Evolutionary conservation across 805 yeast genomes (phyloP), one percentile per base, ranked within the genome.

Genomic region (Kregervanrija fluxuum): DNA sequence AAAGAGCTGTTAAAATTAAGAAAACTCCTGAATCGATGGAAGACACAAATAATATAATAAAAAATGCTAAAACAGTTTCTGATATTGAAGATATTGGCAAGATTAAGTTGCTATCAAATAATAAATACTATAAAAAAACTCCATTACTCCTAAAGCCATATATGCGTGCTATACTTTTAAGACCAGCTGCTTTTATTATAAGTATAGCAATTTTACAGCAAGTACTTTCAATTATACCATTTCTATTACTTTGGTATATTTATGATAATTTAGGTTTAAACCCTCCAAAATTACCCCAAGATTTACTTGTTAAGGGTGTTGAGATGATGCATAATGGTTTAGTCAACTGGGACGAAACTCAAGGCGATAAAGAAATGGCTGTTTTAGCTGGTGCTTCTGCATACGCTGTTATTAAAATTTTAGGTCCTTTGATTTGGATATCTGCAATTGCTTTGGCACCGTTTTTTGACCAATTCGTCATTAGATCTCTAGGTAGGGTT

Each of bases 161-260:
- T 42, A 52, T 64, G 56, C 52, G 55, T 37, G 53, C 56, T 5
- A 46, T 65, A 40, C 41, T 64, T 45, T 36, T 54, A 4, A 49
- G 66, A 38, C 70, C 70, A 1, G 38, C 62, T 31, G 66, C 63
- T 10, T 65, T 65, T 52, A 72, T 74, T 6, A 52, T 74, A 3
- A 65, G 79, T 11, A 74, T 77, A 52, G 58, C 70, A 6, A 64
- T 75, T 11, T 62, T 77, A 12, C 82, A 77, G 49, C 81, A 77
- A 52, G 55, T 73, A 40, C 67, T 79, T 0, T 80, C 80, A 1
- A 65, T 77, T 3, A 66, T 73, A 14, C 82, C 82, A 6, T 67
- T 77, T 41, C 52, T 75, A 4, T 69, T 72, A 0, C 49, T 76
- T 5, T 77, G 82, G 82, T 74, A 67, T 46, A 47, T 65, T 4